Percentiles rank a stretch among this genome's conserved stretches.
These are phyloP conservation scores for Tritrichomonas foetus DNA, from an alignment of 208 protist genomes.

Conservation along the genomic window DNA sequence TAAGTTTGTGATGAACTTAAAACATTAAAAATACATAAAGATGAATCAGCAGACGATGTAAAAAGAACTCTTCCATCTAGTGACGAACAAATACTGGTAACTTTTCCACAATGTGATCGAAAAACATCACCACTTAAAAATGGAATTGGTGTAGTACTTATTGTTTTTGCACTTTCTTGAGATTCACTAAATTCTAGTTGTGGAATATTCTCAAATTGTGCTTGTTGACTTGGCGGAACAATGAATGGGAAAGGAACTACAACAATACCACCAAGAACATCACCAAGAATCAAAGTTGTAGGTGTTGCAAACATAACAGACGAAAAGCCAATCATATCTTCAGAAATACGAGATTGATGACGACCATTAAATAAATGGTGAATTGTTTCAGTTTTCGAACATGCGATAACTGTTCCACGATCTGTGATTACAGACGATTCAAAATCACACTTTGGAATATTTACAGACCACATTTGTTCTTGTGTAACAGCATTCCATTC, in stretches of 20 bases:
- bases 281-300: neutral
- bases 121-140: neutral
- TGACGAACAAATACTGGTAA: neutral
- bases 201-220: neutral
- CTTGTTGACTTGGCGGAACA: neutral
- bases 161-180: neutral
- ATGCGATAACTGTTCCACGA: neutral
- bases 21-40: neutral
- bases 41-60: neutral
- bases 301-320: neutral
- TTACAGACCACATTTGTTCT: neutral
- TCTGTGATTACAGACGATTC: neutral
- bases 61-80: neutral
- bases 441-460: neutral
- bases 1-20: neutral
- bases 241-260: conserved; percentile 23
- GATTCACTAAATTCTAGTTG: neutral
- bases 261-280: neutral
- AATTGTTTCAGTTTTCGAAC: neutral
- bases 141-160: neutral
- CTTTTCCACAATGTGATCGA: neutral
- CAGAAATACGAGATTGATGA: neutral
- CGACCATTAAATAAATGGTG: neutral
- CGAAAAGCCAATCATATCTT: neutral
- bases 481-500: conserved; percentile 27